These are phyloP conservation scores for Hippophae gyantsensis DNA, from an alignment of 306 rosid genomes.

Conservation along the genomic window DNA sequence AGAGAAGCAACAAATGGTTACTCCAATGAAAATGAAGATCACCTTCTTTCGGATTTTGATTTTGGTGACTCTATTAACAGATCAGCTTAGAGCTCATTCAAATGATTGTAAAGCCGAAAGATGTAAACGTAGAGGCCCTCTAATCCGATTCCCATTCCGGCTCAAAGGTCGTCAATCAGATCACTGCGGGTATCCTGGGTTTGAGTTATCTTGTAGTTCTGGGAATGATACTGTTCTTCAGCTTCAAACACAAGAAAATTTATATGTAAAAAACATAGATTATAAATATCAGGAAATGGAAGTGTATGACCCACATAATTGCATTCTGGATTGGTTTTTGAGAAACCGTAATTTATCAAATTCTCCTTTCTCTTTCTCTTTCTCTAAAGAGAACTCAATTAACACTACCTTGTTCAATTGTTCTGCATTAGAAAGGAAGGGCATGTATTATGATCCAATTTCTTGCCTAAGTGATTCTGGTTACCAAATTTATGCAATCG, in stretches of 20 bases:
- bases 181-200: too few species aligned
- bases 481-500: neutral
- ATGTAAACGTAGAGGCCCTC: neutral
- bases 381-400: neutral
- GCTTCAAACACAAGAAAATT: too few species aligned
- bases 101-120: too few species aligned
- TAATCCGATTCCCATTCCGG: constrained; percentile 18
- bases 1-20: too few species aligned
- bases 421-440: neutral
- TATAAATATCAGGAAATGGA: too few species aligned
- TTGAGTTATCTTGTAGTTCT: too few species aligned
- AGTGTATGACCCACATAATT: neutral
- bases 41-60: too few species aligned
- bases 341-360: neutral
- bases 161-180: constrained; percentile 1
- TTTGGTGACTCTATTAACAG: too few species aligned
- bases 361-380: constrained; percentile 5
- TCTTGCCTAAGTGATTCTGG: neutral
- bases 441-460: neutral
- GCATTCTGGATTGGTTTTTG: neutral
- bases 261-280: too few species aligned
- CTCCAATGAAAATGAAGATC: too few species aligned
- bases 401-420: constrained; percentile 8
- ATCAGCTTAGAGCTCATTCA: too few species aligned
- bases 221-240: too few species aligned